Conservation (phyloP, 371 early-diverging fungal genomes). For the Rhizopus sp. region DNA sequence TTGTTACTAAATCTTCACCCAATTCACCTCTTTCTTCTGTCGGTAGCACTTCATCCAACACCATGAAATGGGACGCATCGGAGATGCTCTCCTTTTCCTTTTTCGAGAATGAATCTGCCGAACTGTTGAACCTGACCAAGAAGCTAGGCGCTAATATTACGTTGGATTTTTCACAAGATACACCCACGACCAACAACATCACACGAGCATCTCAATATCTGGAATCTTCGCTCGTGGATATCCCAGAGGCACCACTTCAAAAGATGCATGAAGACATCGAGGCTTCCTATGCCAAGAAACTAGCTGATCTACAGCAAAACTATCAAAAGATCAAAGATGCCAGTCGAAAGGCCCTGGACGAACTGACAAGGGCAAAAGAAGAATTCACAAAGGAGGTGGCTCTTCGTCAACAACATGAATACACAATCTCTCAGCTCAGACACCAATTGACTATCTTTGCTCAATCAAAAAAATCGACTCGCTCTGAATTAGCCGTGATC, state of each 20-base stretch:
- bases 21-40: conserved; percentile 25
- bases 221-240: conserved; percentile 22
- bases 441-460: conserved; percentile 34
- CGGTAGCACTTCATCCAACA: conserved; percentile 1
- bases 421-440: conserved; percentile 32
- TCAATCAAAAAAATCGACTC: conserved; percentile 20
- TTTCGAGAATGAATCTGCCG: conserved; percentile 50
- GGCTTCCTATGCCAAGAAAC: conserved; percentile 19
- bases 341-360: conserved; percentile 44
- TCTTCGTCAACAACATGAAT: conserved; percentile 45
- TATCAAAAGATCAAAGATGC: conserved; percentile 44
- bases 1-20: conserved; percentile 15
- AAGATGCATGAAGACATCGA: conserved; percentile 34
- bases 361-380: conserved; percentile 45
- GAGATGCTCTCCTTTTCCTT: conserved; percentile 37
- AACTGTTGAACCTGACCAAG: conserved; percentile 44
- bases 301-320: conserved; percentile 28
- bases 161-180: conserved; percentile 18
- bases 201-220: conserved; percentile 26
- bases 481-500: conserved; percentile 23
- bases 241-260: conserved; percentile 13
- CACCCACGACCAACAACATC: conserved; percentile 25
- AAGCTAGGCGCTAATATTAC: conserved; percentile 37
- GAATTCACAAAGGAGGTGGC: conserved; percentile 46
- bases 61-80: neutral